phyloP scores from a whole-genome alignment of 208 protist genomes.

The Trichomonas gallinae region DNA sequence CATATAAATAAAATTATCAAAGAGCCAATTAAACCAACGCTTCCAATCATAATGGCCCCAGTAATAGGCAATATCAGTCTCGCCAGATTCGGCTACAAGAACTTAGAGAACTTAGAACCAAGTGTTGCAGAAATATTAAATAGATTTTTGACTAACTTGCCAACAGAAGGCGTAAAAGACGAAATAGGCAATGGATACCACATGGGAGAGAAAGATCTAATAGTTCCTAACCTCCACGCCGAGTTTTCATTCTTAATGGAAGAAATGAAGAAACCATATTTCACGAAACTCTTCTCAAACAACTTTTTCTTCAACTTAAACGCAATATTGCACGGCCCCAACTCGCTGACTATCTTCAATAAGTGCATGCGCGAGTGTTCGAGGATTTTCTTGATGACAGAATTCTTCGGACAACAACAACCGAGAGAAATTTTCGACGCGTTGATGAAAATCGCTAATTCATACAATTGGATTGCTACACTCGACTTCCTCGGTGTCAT shows the following conservation, averaged over 20 bases:
- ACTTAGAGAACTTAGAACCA: neutral
- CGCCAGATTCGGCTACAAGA: neutral
- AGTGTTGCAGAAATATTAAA: neutral
- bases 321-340: neutral
- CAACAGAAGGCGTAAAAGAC: neutral
- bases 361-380: neutral
- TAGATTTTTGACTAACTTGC: neutral
- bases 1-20: neutral
- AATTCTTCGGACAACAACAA: neutral
- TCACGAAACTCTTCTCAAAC: neutral
- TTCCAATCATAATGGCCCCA: neutral
- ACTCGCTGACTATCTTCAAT: neutral
- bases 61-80: neutral
- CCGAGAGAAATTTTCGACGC: neutral
- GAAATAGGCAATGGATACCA: neutral
- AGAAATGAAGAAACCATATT: neutral
- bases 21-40: neutral
- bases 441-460: neutral
- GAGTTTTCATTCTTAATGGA: neutral
- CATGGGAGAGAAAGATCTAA: neutral
- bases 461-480: neutral
- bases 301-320: neutral
- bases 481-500: neutral
- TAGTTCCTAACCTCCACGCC: neutral
- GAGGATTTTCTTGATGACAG: neutral